phyloP scores from a whole-genome alignment of 2,329 filamentous ascomycete species.

The Ascochyta rabiei region DNA sequence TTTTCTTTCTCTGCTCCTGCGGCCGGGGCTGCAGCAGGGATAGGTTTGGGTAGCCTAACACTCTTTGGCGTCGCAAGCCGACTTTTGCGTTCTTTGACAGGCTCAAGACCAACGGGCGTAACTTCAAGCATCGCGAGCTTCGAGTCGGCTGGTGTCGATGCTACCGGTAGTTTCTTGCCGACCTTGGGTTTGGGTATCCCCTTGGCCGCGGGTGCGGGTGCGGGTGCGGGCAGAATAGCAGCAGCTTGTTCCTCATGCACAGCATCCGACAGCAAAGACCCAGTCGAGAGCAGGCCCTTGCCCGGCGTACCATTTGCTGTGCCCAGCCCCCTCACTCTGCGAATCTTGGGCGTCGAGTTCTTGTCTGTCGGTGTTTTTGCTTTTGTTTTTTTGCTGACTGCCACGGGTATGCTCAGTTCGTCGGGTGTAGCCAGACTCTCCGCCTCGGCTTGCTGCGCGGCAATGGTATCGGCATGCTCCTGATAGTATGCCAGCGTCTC shows the following conservation, averaged over 20 bases:
- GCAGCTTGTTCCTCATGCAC: constrained; percentile 30
- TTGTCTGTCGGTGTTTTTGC: constrained; percentile 23
- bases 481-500: constrained; percentile 55
- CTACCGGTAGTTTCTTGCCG: constrained; percentile 30
- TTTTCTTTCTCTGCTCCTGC: constrained; percentile 16
- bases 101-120: constrained; percentile 30
- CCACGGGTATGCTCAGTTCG: constrained; percentile 35
- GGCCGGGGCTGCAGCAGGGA: constrained; percentile 6
- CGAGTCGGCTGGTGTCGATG: constrained; percentile 18
- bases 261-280: constrained; percentile 37
- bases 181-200: constrained; percentile 25
- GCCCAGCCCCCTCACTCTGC: constrained; percentile 41
- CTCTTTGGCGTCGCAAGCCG: constrained; percentile 44
- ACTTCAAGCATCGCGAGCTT: constrained; percentile 31
- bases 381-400: constrained; percentile 35
- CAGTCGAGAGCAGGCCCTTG: constrained; percentile 42
- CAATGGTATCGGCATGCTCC: constrained; percentile 42
- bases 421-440: constrained; percentile 41
- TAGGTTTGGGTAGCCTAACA: constrained; percentile 38
- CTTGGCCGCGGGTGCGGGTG: constrained; percentile 13
- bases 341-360: constrained; percentile 40
- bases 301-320: constrained; percentile 47
- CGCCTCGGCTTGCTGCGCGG: constrained; percentile 36
- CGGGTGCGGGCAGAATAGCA: not conserved
- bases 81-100: constrained; percentile 35